These are phyloP conservation scores for Cadophora luteo-olivacea DNA, from an alignment of 2,329 filamentous ascomycete genomes.

Conservation along the genomic window DNA sequence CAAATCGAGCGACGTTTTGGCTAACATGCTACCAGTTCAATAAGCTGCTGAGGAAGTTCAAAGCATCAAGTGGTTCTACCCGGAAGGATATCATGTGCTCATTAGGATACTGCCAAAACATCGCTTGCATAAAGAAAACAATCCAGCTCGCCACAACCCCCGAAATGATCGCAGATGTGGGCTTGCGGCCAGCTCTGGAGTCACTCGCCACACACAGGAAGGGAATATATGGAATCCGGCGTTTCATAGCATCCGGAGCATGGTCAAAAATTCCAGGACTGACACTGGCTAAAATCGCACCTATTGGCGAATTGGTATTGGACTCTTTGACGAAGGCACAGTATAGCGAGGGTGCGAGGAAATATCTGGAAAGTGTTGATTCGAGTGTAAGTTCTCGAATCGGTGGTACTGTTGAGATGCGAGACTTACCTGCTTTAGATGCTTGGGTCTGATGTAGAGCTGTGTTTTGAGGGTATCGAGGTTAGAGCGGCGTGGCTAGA, in stretches of 20 bases:
- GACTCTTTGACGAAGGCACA: conserved; percentile 15
- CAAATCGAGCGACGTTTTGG: not conserved
- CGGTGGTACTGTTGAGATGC: not conserved
- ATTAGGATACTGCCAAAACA: conserved; percentile 18
- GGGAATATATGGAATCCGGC: conserved; percentile 22
- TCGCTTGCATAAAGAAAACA: conserved; percentile 18
- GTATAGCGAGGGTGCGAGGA: conserved; percentile 16
- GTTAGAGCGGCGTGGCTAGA: conserved; percentile 29
- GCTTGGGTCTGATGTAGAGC: conserved; percentile 18
- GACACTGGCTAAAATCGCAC: conserved; percentile 4
- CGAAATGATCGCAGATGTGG: conserved; percentile 1
- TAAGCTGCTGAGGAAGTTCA: not conserved
- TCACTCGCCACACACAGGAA: conserved; percentile 20
- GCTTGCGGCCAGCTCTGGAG: not conserved
- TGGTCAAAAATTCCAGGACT: conserved; percentile 20
- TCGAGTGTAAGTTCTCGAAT: conserved; percentile 16
- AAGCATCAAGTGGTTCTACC: not conserved
- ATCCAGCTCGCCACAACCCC: conserved; percentile 11
- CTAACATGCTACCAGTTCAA: conserved; percentile 18
- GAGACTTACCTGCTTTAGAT: conserved; percentile 20
- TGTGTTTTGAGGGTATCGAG: conserved; percentile 25
- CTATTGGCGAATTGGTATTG: conserved; percentile 17
- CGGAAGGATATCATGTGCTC: conserved; percentile 23
- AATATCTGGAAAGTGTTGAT: conserved; percentile 17
- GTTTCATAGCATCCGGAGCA: conserved; percentile 7